Evolutionary conservation across 2,329 filamentous ascomycete genomes (phyloP).

Genomic region (Pseudogymnoascus sp.): DNA sequence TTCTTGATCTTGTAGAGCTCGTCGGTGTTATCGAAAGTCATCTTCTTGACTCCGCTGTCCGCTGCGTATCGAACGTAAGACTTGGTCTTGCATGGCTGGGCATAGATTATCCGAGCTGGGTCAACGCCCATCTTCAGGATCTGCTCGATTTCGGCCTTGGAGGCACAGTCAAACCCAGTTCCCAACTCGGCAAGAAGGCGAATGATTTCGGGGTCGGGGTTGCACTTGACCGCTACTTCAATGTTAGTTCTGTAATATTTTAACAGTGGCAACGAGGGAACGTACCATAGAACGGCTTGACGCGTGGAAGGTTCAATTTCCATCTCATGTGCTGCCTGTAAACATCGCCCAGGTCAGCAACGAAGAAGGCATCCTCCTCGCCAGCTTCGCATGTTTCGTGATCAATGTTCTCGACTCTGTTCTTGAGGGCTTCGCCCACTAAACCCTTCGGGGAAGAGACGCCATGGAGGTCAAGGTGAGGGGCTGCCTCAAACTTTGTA

Average conservation of each 20-base stretch:
- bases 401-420: slow-evolving; percentile 77
- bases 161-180: slow-evolving; percentile 96
- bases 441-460: slow-evolving; percentile 58
- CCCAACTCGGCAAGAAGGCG: slow-evolving; percentile 81
- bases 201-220: slow-evolving; percentile 85
- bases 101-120: slow-evolving; percentile 92
- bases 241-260: slow-evolving; percentile 13
- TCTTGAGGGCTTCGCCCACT: slow-evolving; percentile 80
- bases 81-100: slow-evolving; percentile 98
- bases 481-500: slow-evolving; percentile 24
- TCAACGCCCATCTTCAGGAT: slow-evolving; percentile 76
- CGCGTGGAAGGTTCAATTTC: slow-evolving; percentile 87
- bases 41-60: slow-evolving; percentile 80
- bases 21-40: slow-evolving; percentile 98
- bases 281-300: slow-evolving; percentile 94
- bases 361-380: slow-evolving; percentile 96
- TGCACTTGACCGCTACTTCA: slow-evolving; percentile 85
- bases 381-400: slow-evolving; percentile 82
- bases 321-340: slow-evolving; percentile 98
- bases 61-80: slow-evolving; percentile 91
- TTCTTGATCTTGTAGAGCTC: slow-evolving; percentile 97
- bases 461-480: slow-evolving; percentile 24
- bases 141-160: slow-evolving; percentile 93
- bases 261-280: slow-evolving; percentile 15
- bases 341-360: slow-evolving; percentile 94